A percentile compares a stretch with the other conserved stretches of the same genome.
Conservation (phyloP, 306 rosid genomes). For the Pachyrhizus erosus region DNA sequence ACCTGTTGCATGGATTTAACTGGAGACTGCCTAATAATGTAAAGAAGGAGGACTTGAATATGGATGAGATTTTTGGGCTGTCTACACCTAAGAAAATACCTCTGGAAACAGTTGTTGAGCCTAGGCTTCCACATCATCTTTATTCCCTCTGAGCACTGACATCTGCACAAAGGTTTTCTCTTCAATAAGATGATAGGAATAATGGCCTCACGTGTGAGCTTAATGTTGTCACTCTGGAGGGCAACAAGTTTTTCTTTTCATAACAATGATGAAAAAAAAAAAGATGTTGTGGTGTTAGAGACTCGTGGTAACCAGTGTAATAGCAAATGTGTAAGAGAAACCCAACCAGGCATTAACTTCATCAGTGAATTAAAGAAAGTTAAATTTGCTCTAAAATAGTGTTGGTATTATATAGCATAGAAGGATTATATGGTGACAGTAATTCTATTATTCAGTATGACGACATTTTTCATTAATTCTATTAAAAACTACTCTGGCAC, state of each 20-base stretch:
- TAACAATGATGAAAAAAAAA: background rate
- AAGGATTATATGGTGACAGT: too few relatives aligned
- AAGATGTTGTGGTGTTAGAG: background rate
- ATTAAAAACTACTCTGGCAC: background rate
- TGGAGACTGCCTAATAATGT: slow-evolving; percentile 62
- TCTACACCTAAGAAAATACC: slow-evolving; percentile 71
- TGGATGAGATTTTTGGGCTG: slow-evolving; percentile 79
- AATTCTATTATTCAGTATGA: background rate
- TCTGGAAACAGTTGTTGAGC: slow-evolving; percentile 50
- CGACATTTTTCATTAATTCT: too few relatives aligned
- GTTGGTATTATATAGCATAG: too few relatives aligned
- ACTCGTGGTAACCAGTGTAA: too few relatives aligned
- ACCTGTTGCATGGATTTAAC: slow-evolving; percentile 78
- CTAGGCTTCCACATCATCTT: slow-evolving; percentile 69
- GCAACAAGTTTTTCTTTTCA: background rate
- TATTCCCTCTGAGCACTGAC: slow-evolving; percentile 43
- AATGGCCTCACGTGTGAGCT: background rate
- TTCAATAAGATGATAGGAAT: background rate
- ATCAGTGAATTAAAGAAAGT: too few relatives aligned
- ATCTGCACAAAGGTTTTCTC: background rate
- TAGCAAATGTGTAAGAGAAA: too few relatives aligned
- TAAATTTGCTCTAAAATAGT: too few relatives aligned
- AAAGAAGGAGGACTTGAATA: slow-evolving; percentile 63
- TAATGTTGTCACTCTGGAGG: background rate
- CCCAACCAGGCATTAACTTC: too few relatives aligned